Evolutionary conservation across 768 basidiomycete genomes (phyloP).

Genomic region (Rhizopogon roseolus): DNA sequence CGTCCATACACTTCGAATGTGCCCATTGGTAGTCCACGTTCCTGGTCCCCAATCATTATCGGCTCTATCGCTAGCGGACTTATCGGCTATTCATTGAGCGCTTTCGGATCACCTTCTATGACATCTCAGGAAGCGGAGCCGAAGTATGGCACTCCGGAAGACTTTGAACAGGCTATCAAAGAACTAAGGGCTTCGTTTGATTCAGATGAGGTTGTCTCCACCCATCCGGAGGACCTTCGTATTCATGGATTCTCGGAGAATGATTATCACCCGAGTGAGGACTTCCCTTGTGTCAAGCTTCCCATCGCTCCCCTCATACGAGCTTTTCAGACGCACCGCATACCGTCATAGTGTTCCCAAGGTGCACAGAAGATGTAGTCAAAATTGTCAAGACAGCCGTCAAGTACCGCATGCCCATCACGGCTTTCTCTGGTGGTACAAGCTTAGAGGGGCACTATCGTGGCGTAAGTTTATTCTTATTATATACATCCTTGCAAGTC

Average conservation of each 20-base stretch:
- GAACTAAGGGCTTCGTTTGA: conserved; percentile 40
- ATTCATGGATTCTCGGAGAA: conserved; percentile 52
- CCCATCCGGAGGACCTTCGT: conserved; percentile 45
- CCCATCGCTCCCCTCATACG: neutral
- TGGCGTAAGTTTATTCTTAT: conserved; percentile 39
- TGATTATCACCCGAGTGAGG: conserved; percentile 46
- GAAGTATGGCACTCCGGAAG: conserved; percentile 46
- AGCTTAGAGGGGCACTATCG: conserved; percentile 74
- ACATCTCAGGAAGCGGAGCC: conserved; percentile 13
- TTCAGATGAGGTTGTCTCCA: conserved; percentile 37
- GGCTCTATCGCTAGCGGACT: conserved; percentile 1
- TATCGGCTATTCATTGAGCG: conserved; percentile 20
- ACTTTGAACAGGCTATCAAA: conserved; percentile 48
- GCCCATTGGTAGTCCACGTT: neutral
- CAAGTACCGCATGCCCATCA: conserved; percentile 72
- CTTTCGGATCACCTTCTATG: conserved; percentile 6
- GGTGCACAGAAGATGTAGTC: conserved; percentile 76
- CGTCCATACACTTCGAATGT: neutral
- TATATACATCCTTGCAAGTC: no score
- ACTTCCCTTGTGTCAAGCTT: neutral
- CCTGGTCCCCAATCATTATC: conserved; percentile 1
- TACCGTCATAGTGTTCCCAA: conserved; percentile 61
- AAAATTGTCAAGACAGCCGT: conserved; percentile 71
- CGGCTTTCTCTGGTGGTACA: conserved; percentile 78
- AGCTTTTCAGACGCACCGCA: conserved; percentile 35